phyloP scores from a whole-genome alignment of 257 asterid genomes.

The Forsythia viridissima region DNA sequence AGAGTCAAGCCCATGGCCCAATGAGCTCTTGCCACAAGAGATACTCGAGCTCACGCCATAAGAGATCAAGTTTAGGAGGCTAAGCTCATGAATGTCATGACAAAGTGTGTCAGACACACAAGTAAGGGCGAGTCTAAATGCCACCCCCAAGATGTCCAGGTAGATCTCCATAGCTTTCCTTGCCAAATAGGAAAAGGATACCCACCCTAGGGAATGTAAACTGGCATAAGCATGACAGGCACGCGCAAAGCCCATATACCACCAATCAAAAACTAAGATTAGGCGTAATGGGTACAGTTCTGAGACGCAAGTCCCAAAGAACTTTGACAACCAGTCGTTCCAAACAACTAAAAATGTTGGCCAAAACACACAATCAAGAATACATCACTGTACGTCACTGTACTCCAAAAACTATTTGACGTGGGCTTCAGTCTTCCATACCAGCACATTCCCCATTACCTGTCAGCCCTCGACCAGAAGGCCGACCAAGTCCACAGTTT shows the following conservation, averaged over 20 bases:
- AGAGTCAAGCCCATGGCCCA: neutral
- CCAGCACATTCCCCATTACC: neutral
- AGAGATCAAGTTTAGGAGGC: neutral
- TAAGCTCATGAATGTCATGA: neutral
- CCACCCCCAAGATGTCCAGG: too few species aligned
- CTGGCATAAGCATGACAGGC: neutral
- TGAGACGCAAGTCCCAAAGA: neutral
- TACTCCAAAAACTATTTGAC: neutral
- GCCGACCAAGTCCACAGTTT: neutral
- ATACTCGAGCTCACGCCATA: neutral
- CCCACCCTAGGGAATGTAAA: too few species aligned
- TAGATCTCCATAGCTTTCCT: too few species aligned
- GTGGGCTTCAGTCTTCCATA: neutral
- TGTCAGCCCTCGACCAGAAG: neutral
- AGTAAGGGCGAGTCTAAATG: neutral
- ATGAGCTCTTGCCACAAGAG: neutral
- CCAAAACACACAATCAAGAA: neutral
- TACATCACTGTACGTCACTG: neutral
- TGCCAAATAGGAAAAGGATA: too few species aligned
- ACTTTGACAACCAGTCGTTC: neutral
- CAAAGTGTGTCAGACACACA: neutral
- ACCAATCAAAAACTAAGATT: neutral
- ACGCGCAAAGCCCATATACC: neutral
- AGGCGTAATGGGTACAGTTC: neutral
- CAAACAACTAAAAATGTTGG: neutral